Evolutionary conservation across 1,139 yeast genomes (phyloP).

Genomic region (Blastobotrys apis): DNA sequence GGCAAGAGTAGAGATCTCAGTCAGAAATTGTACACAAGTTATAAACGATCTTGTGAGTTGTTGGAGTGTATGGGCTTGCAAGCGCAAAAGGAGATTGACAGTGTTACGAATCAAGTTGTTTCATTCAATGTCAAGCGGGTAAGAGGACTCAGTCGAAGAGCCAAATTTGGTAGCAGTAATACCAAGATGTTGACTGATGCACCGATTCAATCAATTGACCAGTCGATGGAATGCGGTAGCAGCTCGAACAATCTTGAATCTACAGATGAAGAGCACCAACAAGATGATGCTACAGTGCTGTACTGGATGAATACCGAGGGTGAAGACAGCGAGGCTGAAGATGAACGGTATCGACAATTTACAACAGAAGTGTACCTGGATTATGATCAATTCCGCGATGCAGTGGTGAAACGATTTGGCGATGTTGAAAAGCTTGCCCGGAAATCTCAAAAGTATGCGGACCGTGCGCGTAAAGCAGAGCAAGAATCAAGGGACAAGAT

Average conservation of each 20-base stretch:
- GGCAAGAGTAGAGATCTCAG: conserved; percentile 37
- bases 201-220: neutral
- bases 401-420: conserved; percentile 71
- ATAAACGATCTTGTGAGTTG: conserved; percentile 51
- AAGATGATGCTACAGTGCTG: conserved; percentile 19
- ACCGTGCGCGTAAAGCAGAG: conserved; percentile 35
- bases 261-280: conserved; percentile 1
- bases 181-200: conserved; percentile 6
- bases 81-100: conserved; percentile 33
- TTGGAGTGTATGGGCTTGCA: conserved; percentile 76
- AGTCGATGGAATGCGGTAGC: neutral
- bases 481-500: conserved; percentile 48
- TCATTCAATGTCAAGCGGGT: conserved; percentile 34
- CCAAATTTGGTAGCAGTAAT: conserved; percentile 6
- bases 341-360: conserved; percentile 29
- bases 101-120: conserved; percentile 22
- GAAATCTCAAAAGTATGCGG: conserved; percentile 56
- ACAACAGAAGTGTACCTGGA: conserved; percentile 41
- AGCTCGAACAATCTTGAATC: neutral
- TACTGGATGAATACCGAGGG: conserved; percentile 32
- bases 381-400: conserved; percentile 53
- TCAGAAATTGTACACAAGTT: conserved; percentile 36
- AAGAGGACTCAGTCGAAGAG: conserved; percentile 26
- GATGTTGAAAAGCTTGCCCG: conserved; percentile 93
- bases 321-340: conserved; percentile 20